These are phyloP conservation scores for Deinandra increscens DNA, from an alignment of 129 eudicot genomes.

Conservation along the genomic window DNA sequence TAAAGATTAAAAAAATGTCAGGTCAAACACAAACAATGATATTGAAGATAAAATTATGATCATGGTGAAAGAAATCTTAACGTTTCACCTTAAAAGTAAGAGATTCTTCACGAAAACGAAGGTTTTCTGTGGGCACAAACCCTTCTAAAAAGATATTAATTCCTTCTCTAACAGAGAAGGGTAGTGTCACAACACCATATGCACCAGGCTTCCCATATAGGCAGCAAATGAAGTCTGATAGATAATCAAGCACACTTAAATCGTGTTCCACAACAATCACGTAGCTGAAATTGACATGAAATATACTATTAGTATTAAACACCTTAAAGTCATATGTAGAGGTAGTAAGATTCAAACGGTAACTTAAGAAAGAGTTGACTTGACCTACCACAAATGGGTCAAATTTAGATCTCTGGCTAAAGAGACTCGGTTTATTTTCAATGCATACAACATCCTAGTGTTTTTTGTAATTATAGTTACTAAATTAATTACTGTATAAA, in stretches of 20 bases:
- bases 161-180: conserved; percentile 93
- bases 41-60: neutral
- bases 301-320: neutral
- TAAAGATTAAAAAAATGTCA: neutral
- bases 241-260: conserved; percentile 81
- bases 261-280: conserved; percentile 94
- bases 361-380: neutral
- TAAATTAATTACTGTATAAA: neutral
- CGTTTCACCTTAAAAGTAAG: conserved; percentile 74
- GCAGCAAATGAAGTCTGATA: conserved; percentile 95
- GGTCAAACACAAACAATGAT: neutral
- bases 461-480: neutral
- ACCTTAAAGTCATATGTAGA: neutral
- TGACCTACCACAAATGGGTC: neutral
- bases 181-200: conserved; percentile 93
- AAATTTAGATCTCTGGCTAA: neutral
- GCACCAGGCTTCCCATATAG: conserved; percentile 88
- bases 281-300: conserved; percentile 49
- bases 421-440: neutral
- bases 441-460: neutral
- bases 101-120: conserved; percentile 82
- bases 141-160: conserved; percentile 87
- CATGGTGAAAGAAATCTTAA: neutral
- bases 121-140: conserved; percentile 81
- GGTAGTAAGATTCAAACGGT: neutral